Base-by-base conservation (phyloP, 2,329 filamentous ascomycete genomes). In the Stachybotrys echinatus region DNA sequence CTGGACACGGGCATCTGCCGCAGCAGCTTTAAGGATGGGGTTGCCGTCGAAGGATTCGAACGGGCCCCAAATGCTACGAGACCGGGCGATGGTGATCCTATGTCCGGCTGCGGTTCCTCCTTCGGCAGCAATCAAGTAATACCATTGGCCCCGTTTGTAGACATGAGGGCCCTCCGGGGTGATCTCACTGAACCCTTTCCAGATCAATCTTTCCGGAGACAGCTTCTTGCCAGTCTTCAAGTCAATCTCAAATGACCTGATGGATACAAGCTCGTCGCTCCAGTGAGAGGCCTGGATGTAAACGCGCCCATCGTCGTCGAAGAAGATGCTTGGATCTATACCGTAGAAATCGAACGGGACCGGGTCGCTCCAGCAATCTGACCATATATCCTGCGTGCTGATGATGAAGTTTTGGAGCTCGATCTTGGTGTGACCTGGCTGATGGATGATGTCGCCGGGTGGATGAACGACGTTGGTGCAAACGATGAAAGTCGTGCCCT, bases 271-370 rank as follows among this genome's bases (percentile, higher is more conserved):
- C 48, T 0, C 54, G 55, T 3, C 54, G 50, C 20, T 48, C 49
- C 6, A 19, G 45, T 3, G 49, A 49, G 17, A 49, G 3, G 55
- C 54, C 37, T 62, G 61, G 12, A 65, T 48, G 47, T 73, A 70
- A 6, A 55, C 58, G 8, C 54, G 52, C 12, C 61, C 63, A 45
- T 69, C 62, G 17, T 63, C 55, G 12, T 72, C 68, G 23, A 69
- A 73, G 44, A 74, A 69, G 6, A 77, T 60, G 58, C 74, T 70
- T 0, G 72, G 68, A 46, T 75, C 73, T 14, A 75, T 72, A 2
- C 69, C 72, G 18, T 65, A 52, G 23, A 72, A 69, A 1, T 64
- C 58, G 45, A 72, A 71, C 27, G 58, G 58, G 3, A 72, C 57
- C 1, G 70, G 61, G 14, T 63, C 56, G 19, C 57, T 61, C 61